Evolutionary conservation across 768 basidiomycete genomes (phyloP).

Genomic region (Favolaschia claudopus): DNA sequence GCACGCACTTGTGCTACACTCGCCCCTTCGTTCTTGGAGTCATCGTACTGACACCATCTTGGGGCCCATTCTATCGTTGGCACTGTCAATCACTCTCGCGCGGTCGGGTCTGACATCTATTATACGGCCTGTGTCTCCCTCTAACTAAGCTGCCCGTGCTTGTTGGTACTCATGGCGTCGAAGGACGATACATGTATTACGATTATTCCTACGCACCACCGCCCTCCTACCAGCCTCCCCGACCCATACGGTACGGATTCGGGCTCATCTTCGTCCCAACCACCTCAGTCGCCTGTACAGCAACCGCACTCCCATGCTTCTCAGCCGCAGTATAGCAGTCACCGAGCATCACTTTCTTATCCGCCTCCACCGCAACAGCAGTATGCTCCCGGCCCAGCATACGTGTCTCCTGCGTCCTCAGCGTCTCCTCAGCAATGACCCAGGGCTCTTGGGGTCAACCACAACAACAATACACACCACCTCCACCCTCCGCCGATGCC

Average conservation of each 20-base stretch:
- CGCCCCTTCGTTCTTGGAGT: conserved; percentile 16
- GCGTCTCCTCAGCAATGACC: conserved; percentile 20
- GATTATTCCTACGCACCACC: conserved; percentile 20
- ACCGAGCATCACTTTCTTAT: conserved; percentile 12
- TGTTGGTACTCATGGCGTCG: conserved; percentile 18
- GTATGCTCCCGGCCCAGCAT: conserved; percentile 16
- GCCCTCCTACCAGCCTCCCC: conserved; percentile 22
- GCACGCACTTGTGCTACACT: conserved; percentile 5
- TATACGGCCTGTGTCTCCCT: background rate
- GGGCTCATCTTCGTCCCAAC: conserved; percentile 24
- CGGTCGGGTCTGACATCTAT: background rate
- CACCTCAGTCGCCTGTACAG: conserved; percentile 22
- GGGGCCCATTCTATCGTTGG: background rate
- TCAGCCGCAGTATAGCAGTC: conserved; percentile 19
- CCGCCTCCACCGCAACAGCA: conserved; percentile 14
- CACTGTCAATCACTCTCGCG: conserved; percentile 11
- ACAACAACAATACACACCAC: conserved; percentile 21
- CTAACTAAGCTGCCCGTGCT: background rate
- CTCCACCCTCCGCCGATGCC: conserved; percentile 10
- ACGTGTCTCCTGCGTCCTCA: conserved; percentile 12
- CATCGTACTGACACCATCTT: conserved; percentile 5
- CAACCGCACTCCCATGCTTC: conserved; percentile 17
- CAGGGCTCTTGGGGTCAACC: conserved; percentile 16
- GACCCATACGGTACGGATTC: conserved; percentile 27
- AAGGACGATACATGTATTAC: conserved; percentile 28